Base-by-base conservation (phyloP, 2,329 filamentous ascomycete species). In the Chaetomium strumarium region DNA sequence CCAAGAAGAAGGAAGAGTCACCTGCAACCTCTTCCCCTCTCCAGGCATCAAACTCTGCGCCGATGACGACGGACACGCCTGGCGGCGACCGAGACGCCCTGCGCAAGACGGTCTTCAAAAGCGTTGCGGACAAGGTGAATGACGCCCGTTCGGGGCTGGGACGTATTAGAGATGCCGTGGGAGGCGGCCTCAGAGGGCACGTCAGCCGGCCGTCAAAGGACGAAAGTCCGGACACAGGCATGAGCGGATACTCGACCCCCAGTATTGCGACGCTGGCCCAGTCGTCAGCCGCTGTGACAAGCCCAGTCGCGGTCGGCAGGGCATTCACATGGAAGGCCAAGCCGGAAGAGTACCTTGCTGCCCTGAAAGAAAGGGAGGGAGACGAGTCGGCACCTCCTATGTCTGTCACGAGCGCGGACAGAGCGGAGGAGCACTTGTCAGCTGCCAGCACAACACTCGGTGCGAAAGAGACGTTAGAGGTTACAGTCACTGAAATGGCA, bases 101-200 rank as follows among this genome's bases (percentile, higher is more conserved):
- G 20, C 80, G 84, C 30, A 84, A 79, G 59, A 80, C 81, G 0
- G 79, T 90, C 14, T 86, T 91, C 67, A 93, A 88, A 66, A 87
- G 84, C 55, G 88, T 93, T 14, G 86, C 86, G 2, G 88, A 81
- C 5, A 86, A 86, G 59, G 86, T 88, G 65, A 87, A 80, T 57
- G 90, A 95, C 68, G 88, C 90, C 42, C 84, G 86, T 43, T 90
- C 86, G 51, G 90, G 90, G 0, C 78, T 96, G 51, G 88, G 87
- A 1, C 84, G 88, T 34, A 90, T 96, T 66, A 91, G 91, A 64
- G 90, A 92, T 64, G 89, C 84, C 2, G 86, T 96, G 34, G 88
- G 88, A 1, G 75, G 76, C 13, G 72, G 71, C 11, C 65, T 75
- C n/a, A 75, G 75, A 57, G 76, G 78, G 1, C 80, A 85, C 55